Conservation (phyloP, 345 rosid species). For the Citrus reticulata region DNA sequence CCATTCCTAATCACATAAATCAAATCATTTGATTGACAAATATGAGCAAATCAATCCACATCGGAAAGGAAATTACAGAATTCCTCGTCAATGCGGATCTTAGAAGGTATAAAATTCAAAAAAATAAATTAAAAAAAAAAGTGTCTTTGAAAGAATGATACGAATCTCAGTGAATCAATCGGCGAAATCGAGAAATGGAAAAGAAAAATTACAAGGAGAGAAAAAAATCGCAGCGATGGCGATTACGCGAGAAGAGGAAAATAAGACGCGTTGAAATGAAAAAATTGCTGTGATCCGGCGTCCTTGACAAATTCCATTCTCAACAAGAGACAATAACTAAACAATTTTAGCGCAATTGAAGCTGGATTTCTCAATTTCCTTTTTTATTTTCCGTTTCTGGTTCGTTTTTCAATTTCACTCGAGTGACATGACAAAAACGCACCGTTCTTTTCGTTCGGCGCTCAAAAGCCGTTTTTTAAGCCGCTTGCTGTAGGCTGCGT, state of each 20-base stretch:
- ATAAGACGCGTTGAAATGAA: slow-evolving; percentile 10
- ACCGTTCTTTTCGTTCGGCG: slow-evolving; percentile 31
- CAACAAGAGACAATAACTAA: slow-evolving; percentile 15
- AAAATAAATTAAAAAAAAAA: not conserved
- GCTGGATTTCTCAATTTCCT: slow-evolving; percentile 26
- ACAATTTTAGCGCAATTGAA: slow-evolving; percentile 30
- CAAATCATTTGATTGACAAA: not conserved
- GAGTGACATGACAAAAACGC: slow-evolving; percentile 32
- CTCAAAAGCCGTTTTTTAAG: slow-evolving; percentile 25
- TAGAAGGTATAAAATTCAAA: not conserved
- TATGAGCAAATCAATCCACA: not conserved
- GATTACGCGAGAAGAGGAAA: slow-evolving; percentile 26
- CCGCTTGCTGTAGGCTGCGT: slow-evolving; percentile 16
- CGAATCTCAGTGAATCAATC: slow-evolving; percentile 8
- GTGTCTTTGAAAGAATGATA: not conserved
- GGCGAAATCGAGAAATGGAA: not conserved
- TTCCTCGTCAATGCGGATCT: slow-evolving; percentile 29
- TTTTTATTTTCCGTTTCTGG: slow-evolving; percentile 11
- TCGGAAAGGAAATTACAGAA: not conserved
- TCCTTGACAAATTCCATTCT: slow-evolving; percentile 39
- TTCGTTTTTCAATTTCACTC: not conserved
- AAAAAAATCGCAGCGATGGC: slow-evolving; percentile 1
- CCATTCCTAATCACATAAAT: not conserved
- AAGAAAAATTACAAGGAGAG: slow-evolving; percentile 23
- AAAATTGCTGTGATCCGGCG: slow-evolving; percentile 41